These are phyloP conservation scores for Teratosphaeria pseudoeucalypti DNA, from an alignment of 2,329 filamentous ascomycete species.

Conservation along the genomic window DNA sequence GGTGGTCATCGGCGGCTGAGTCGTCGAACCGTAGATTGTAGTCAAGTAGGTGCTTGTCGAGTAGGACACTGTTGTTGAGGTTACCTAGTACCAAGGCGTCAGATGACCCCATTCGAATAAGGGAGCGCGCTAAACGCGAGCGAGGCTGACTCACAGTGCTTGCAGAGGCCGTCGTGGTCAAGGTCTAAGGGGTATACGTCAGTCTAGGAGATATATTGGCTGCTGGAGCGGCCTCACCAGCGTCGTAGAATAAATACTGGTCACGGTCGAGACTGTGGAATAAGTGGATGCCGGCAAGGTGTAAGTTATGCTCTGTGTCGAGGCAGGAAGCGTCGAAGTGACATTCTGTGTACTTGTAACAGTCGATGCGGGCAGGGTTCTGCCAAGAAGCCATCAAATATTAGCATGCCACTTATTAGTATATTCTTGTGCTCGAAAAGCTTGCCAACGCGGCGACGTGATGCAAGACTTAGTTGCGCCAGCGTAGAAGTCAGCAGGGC, in stretches of 20 bases:
- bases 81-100: background rate
- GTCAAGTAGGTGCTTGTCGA: background rate
- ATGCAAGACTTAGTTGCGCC: too few relatives aligned
- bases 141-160: background rate
- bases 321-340: background rate
- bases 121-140: background rate
- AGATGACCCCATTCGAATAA: background rate
- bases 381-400: background rate
- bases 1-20: background rate
- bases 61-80: background rate
- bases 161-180: background rate
- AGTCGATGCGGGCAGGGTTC: background rate
- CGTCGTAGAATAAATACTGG: background rate
- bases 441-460: too few relatives aligned
- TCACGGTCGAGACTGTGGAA: background rate
- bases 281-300: background rate
- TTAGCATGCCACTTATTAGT: background rate
- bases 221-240: background rate
- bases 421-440: too few relatives aligned
- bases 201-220: background rate
- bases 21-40: background rate
- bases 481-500: too few relatives aligned
- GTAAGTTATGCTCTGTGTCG: background rate
- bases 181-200: background rate
- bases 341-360: background rate